Conservation (phyloP, 495 filamentous ascomycete species). For the Neurospora africana region DNA sequence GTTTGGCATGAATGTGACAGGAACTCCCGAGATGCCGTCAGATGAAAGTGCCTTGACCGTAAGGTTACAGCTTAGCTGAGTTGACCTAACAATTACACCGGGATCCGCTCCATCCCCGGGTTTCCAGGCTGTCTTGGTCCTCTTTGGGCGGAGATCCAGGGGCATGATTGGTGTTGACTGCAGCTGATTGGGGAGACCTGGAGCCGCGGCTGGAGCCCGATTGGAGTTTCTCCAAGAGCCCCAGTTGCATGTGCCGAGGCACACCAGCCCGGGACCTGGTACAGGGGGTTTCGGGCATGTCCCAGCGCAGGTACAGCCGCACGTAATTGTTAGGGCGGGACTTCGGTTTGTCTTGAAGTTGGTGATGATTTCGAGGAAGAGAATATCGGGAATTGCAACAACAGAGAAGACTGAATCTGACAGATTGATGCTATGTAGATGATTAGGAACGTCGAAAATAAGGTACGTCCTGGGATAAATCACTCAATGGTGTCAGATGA, state of each 20-base stretch:
- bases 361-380: neutral
- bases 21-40: neutral
- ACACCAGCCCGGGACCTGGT: neutral
- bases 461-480: neutral
- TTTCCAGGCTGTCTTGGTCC: neutral
- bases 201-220: neutral
- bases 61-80: neutral
- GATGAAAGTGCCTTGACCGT: neutral
- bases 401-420: fast-evolving
- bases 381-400: neutral
- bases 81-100: neutral
- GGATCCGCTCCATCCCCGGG: neutral
- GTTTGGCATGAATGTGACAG: too few species aligned
- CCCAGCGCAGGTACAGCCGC: neutral
- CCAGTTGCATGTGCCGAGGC: slow-evolving; percentile 29
- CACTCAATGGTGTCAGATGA: neutral
- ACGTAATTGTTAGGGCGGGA: neutral
- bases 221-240: neutral
- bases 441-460: fast-evolving
- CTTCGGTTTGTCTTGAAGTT: neutral
- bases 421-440: neutral
- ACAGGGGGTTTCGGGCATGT: neutral
- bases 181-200: neutral
- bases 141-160: neutral
- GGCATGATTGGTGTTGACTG: neutral